Conservation (phyloP, 2,329 filamentous ascomycete genomes). For the Akanthomyces lecanii region DNA sequence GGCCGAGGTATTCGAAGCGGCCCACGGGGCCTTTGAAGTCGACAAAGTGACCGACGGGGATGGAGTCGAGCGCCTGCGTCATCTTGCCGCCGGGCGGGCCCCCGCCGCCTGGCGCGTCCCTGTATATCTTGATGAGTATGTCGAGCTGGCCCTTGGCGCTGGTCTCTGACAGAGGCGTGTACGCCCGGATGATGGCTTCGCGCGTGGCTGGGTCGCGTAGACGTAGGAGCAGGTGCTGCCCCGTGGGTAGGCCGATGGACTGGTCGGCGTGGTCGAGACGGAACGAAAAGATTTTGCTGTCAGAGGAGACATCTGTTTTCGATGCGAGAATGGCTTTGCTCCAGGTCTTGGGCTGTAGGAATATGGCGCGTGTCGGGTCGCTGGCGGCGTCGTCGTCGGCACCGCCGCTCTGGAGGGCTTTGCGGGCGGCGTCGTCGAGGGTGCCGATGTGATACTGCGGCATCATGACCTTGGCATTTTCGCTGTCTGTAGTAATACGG, state of each 20-base stretch:
- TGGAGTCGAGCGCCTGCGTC: conserved; percentile 71
- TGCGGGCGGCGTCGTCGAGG: conserved; percentile 56
- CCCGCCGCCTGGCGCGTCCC: conserved; percentile 46
- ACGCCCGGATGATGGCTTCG: conserved; percentile 76
- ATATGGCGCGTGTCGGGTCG: conserved; percentile 50
- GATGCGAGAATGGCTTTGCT: conserved; percentile 64
- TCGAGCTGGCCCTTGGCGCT: conserved; percentile 61
- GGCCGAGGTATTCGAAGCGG: conserved; percentile 73
- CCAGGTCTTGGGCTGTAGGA: conserved; percentile 71
- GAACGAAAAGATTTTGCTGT: conserved; percentile 80
- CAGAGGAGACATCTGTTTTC: conserved; percentile 67
- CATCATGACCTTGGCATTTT: conserved; percentile 92
- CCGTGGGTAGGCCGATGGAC: conserved; percentile 70
- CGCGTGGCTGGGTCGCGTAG: conserved; percentile 65
- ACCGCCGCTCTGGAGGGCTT: conserved; percentile 44
- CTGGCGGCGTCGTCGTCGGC: conserved; percentile 31
- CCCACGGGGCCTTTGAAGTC: conserved; percentile 88
- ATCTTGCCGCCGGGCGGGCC: conserved; percentile 65
- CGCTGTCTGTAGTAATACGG: conserved; percentile 60
- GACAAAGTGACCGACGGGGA: conserved; percentile 67
- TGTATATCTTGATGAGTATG: conserved; percentile 80
- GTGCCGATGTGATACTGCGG: conserved; percentile 77
- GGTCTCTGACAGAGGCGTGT: conserved; percentile 74
- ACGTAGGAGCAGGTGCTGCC: conserved; percentile 83
- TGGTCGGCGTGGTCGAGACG: conserved; percentile 68